Percentiles rank a stretch among this genome's conserved stretches.
Conservation (phyloP, 2,329 filamentous ascomycete species). For the Neopestalotiopsis rosae region DNA sequence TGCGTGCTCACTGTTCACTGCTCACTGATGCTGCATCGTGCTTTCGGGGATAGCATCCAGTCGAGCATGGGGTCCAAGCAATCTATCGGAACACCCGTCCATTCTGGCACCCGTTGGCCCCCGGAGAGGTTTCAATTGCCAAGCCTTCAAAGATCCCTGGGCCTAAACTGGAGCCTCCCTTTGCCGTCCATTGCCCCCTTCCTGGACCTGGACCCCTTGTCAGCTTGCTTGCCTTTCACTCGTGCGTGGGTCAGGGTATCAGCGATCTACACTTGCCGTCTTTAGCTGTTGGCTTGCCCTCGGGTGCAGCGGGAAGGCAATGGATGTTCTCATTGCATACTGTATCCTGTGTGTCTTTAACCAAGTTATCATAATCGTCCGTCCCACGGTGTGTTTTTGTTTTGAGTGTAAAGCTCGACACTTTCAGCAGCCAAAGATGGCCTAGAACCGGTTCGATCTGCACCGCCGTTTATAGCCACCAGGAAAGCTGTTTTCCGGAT, state of each 20-base stretch:
- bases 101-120: background rate
- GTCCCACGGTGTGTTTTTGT: background rate
- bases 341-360: background rate
- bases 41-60: no score
- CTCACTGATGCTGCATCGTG: no score
- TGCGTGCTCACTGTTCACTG: no score
- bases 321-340: background rate
- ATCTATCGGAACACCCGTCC: constrained; percentile 14
- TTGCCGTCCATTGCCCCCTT: background rate
- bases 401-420: background rate
- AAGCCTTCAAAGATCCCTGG: background rate
- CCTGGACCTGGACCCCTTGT: background rate
- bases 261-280: constrained; percentile 18
- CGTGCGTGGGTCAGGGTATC: constrained; percentile 8
- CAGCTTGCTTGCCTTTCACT: background rate
- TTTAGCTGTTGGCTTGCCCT: constrained; percentile 9
- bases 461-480: no score
- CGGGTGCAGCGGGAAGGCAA: background rate
- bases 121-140: background rate
- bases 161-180: no score
- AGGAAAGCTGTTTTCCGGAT: no score
- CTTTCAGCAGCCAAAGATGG: background rate
- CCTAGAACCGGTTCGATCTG: no score
- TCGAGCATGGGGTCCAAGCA: background rate
- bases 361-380: no score